phyloP scores from a whole-genome alignment of 768 basidiomycete species.

The Tylopilus rubrobrunneus region DNA sequence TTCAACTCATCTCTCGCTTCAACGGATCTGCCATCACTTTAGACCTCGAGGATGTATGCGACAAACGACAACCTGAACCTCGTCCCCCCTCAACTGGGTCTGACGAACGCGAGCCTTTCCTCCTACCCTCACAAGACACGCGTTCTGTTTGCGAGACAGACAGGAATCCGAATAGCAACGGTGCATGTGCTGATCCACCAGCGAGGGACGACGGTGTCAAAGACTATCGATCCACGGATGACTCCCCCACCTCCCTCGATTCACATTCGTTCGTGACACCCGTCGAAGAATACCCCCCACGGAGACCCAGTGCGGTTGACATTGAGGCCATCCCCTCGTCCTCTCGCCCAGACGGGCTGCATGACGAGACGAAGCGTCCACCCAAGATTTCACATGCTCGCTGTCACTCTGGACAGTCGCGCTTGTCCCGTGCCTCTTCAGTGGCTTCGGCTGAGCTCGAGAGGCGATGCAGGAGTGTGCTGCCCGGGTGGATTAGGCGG shows the following conservation, averaged over 20 bases:
- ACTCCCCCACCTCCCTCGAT: constrained; percentile 30
- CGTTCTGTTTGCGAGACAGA: constrained; percentile 14
- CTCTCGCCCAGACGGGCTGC: constrained; percentile 1
- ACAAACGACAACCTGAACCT: constrained; percentile 29
- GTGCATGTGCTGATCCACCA: constrained; percentile 2
- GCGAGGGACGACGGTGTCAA: constrained; percentile 19
- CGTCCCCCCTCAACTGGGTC: constrained; percentile 14
- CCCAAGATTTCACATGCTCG: background rate
- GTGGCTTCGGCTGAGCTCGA: constrained; percentile 37
- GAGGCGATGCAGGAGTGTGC: constrained; percentile 35
- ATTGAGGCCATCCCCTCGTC: constrained; percentile 26
- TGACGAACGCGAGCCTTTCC: constrained; percentile 29
- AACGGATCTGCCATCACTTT: constrained; percentile 74
- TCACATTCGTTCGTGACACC: constrained; percentile 21
- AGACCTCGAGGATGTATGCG: constrained; percentile 67
- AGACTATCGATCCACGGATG: constrained; percentile 28
- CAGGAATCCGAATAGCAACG: background rate
- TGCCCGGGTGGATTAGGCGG: constrained; percentile 53
- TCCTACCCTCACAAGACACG: constrained; percentile 17
- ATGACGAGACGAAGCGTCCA: constrained; percentile 17
- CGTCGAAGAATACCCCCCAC: constrained; percentile 26
- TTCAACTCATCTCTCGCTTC: constrained; percentile 81
- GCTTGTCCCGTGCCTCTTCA: constrained; percentile 35
- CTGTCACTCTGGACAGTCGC: constrained; percentile 5
- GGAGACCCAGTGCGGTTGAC: constrained; percentile 25